phyloP scores from a whole-genome alignment of 1,139 yeast genomes.

The Suhomyces guaymorum region DNA sequence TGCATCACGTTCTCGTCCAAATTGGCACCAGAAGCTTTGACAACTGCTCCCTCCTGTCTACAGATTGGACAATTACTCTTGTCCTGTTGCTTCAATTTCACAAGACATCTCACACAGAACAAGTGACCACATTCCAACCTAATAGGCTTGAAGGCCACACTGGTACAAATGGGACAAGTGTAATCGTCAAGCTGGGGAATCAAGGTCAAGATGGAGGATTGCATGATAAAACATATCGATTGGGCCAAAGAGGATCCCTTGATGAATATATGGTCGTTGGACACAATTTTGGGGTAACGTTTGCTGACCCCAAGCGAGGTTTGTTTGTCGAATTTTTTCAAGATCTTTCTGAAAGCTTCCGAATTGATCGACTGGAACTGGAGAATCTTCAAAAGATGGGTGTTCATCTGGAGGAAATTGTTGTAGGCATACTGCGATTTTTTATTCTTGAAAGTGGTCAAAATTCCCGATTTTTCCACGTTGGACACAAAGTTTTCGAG shows the following conservation, averaged over 20 bases:
- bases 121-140: constrained; percentile 62
- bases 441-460: constrained; percentile 50
- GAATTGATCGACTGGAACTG: constrained; percentile 64
- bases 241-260: constrained; percentile 54
- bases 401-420: constrained; percentile 54
- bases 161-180: constrained; percentile 70
- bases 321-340: constrained; percentile 74
- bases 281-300: constrained; percentile 48
- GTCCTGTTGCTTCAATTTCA: constrained; percentile 59
- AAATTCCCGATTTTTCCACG: constrained; percentile 42
- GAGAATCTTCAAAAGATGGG: constrained; percentile 55
- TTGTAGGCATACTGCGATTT: constrained; percentile 49
- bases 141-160: constrained; percentile 71
- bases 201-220: constrained; percentile 52
- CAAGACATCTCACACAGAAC: constrained; percentile 71
- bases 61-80: constrained; percentile 71
- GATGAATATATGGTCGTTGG: constrained; percentile 47
- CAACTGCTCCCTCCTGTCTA: constrained; percentile 51
- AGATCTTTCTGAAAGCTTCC: constrained; percentile 64
- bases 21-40: constrained; percentile 59
- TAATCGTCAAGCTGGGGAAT: constrained; percentile 77
- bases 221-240: constrained; percentile 56
- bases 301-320: constrained; percentile 56
- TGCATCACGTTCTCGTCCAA: constrained; percentile 56
- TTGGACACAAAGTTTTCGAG: constrained; percentile 45